Percentiles rank a stretch among this genome's conserved stretches.
Evolutionary conservation across 805 yeast species (phyloP).

Genomic region (Candida silvatica): DNA sequence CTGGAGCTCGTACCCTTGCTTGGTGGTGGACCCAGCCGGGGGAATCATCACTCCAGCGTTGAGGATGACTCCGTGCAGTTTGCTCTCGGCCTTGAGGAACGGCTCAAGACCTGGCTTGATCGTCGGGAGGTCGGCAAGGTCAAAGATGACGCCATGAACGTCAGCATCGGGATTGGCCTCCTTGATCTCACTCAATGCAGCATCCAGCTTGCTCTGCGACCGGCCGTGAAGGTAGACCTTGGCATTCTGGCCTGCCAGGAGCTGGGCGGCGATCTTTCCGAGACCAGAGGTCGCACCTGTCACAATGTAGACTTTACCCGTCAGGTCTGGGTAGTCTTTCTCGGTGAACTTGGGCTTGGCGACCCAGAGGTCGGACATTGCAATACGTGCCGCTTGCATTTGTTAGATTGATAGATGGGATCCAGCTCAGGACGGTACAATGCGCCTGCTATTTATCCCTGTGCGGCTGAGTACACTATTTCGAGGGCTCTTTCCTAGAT

Average conservation of each 20-base stretch:
- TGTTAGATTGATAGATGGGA: no score
- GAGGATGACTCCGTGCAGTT: conserved; percentile 29
- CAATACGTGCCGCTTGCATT: no score
- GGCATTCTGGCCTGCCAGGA: not conserved
- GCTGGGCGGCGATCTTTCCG: not conserved
- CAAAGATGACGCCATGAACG: conserved; percentile 24
- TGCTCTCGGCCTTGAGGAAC: conserved; percentile 11
- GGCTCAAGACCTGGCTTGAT: conserved; percentile 25
- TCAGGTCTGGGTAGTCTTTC: conserved; percentile 1
- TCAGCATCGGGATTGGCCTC: conserved; percentile 23
- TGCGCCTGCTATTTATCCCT: no score
- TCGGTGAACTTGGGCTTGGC: not conserved
- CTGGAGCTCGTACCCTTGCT: conserved; percentile 37
- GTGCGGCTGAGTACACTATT: no score
- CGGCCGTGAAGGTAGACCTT: conserved; percentile 2
- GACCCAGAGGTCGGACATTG: not conserved
- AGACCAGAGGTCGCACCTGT: not conserved
- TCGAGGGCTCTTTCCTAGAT: no score
- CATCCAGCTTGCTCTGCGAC: conserved; percentile 14
- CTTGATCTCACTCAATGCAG: conserved; percentile 27
- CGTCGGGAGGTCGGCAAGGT: conserved; percentile 33
- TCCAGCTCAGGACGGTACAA: no score
- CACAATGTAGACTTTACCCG: not conserved
- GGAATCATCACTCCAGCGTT: conserved; percentile 39
- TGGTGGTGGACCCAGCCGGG: conserved; percentile 27